Evolutionary conservation across 1,284 basidiomycete genomes (phyloP).

Genomic region (Apiotrichum veenhuisii): DNA sequence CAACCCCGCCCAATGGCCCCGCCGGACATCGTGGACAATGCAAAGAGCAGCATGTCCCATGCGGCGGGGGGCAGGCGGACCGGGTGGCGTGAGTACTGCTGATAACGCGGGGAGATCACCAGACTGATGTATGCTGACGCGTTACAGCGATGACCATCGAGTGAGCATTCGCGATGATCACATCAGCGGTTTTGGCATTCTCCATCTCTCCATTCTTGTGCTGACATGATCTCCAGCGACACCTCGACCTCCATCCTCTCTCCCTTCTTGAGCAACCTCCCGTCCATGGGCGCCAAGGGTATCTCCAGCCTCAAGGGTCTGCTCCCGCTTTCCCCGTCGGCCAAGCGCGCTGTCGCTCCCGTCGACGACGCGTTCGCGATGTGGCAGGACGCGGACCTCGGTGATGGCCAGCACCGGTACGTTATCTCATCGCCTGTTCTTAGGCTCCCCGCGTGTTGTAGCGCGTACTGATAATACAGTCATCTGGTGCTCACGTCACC

Average conservation of each 20-base stretch:
- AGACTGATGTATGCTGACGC: conserved; percentile 1
- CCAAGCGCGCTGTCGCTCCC: neutral
- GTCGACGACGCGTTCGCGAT: conserved; percentile 11
- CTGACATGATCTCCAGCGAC: conserved; percentile 18
- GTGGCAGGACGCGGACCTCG: conserved; percentile 37
- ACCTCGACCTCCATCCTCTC: conserved; percentile 24
- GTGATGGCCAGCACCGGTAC: conserved; percentile 22
- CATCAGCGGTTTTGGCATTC: neutral
- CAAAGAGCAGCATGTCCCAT: neutral
- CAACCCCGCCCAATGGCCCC: neutral
- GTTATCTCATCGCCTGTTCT: too few relatives aligned
- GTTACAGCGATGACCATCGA: conserved; percentile 10
- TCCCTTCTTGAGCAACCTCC: conserved; percentile 32
- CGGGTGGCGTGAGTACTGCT: neutral
- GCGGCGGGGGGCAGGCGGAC: conserved; percentile 1
- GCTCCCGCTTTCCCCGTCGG: conserved; percentile 13
- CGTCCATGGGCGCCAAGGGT: conserved; percentile 18
- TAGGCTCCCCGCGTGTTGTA: too few relatives aligned
- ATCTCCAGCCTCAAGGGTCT: conserved; percentile 26
- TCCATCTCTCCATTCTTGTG: neutral
- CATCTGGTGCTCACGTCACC: conserved; percentile 28
- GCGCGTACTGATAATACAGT: conserved; percentile 18
- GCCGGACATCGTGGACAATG: conserved; percentile 3
- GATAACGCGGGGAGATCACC: too few relatives aligned
- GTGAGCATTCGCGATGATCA: neutral